Percentiles rank a stretch among this genome's conserved stretches.
Evolutionary conservation across 1,284 basidiomycete species (phyloP).

Genomic region (Rhodotorula sp.): DNA sequence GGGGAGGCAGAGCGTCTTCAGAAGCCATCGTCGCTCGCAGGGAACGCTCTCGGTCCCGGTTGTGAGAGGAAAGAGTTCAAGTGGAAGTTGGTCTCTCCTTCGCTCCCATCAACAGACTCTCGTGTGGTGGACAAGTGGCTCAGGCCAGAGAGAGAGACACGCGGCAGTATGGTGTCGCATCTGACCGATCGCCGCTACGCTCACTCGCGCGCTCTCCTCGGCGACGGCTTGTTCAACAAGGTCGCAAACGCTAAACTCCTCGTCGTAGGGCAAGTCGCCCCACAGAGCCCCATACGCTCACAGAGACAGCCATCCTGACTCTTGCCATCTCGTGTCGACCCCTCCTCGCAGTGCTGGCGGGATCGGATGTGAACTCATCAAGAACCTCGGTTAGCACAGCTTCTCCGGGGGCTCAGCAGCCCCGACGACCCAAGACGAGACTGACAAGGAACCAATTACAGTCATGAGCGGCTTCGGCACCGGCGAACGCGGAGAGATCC

Average conservation of each 20-base stretch:
- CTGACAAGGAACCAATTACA: neutral
- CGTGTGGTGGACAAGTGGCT: neutral
- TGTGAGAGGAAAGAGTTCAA: no score
- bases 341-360: constrained; percentile 28
- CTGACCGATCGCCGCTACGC: constrained; percentile 28
- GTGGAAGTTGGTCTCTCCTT: neutral
- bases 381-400: constrained; percentile 77
- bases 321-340: neutral
- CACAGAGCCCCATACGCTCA: neutral
- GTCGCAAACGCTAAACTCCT: constrained; percentile 36
- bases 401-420: neutral
- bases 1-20: constrained; percentile 19
- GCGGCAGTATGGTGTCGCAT: neutral
- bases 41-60: no score
- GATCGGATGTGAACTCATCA: constrained; percentile 95
- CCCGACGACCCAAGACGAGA: neutral
- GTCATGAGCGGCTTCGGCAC: constrained; percentile 41
- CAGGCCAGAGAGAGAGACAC: no score
- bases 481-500: constrained; percentile 20
- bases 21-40: neutral
- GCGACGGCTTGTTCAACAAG: constrained; percentile 36
- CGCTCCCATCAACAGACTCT: neutral
- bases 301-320: neutral
- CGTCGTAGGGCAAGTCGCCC: constrained; percentile 40
- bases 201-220: constrained; percentile 38